Conservation (phyloP, 768 basidiomycete species). For the Lepiota subincarnata region DNA sequence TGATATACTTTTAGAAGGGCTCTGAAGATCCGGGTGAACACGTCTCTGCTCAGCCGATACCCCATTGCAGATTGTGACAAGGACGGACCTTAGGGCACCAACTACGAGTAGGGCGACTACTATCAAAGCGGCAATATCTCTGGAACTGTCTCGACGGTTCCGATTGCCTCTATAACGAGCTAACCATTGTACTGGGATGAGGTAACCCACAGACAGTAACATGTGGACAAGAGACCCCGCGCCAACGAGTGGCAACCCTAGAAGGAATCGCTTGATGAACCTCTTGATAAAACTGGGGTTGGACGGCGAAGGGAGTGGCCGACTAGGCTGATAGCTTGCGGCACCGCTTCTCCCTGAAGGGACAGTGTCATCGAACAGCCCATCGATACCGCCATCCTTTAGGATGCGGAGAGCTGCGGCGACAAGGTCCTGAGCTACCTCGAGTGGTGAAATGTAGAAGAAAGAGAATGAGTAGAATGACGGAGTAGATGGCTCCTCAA, state of each 20-base stretch:
- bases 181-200: slow-evolving; percentile 67
- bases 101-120: slow-evolving; percentile 56
- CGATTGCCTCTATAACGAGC: slow-evolving; percentile 59
- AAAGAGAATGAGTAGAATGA: slow-evolving; percentile 36
- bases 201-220: slow-evolving; percentile 57
- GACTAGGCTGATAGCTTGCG: slow-evolving; percentile 10
- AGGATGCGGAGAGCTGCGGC: slow-evolving; percentile 60
- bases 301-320: slow-evolving; percentile 19
- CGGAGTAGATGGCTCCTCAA: slow-evolving; percentile 45
- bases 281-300: slow-evolving; percentile 46
- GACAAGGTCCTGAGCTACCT: slow-evolving; percentile 57
- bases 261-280: slow-evolving; percentile 65
- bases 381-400: slow-evolving; percentile 47
- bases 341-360: slow-evolving; percentile 16
- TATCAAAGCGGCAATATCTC: slow-evolving; percentile 64
- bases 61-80: not conserved
- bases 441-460: slow-evolving; percentile 48
- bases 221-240: slow-evolving; percentile 73
- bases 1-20: slow-evolving; percentile 69
- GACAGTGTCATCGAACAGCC: slow-evolving; percentile 32
- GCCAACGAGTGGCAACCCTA: slow-evolving; percentile 76
- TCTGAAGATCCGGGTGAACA: slow-evolving; percentile 30
- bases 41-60: not conserved
- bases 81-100: slow-evolving; percentile 57
- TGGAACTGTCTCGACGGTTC: slow-evolving; percentile 49